These are phyloP conservation scores for Exophiala viscosa DNA, from an alignment of 2,329 filamentous ascomycete species.

Conservation along the genomic window DNA sequence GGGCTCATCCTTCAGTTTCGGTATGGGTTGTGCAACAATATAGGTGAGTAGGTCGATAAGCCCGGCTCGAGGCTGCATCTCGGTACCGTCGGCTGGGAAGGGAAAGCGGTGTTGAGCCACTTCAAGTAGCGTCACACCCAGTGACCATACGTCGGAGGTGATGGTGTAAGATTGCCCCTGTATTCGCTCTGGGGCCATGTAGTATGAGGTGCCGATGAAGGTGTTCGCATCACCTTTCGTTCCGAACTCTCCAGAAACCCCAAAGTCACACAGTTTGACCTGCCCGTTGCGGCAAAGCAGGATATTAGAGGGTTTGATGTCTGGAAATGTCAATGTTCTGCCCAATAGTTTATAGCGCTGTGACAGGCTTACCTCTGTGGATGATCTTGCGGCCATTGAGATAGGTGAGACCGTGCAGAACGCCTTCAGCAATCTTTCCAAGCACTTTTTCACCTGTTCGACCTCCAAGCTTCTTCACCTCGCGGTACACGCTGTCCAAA, in stretches of 20 bases:
- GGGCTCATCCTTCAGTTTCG: conserved; percentile 91
- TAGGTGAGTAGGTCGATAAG: conserved; percentile 95
- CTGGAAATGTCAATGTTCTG: conserved; percentile 38
- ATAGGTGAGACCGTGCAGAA: conserved; percentile 89
- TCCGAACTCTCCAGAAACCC: conserved; percentile 94
- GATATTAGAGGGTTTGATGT: conserved; percentile 98
- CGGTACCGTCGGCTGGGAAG: conserved; percentile 92
- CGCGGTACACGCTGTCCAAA: conserved; percentile 92
- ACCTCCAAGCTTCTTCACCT: conserved; percentile 92
- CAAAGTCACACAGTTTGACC: conserved; percentile 97
- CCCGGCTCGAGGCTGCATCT: conserved; percentile 88
- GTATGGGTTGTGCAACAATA: conserved; percentile 92
- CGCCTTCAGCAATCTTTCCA: conserved; percentile 93
- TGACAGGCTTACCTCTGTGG: conserved; percentile 62
- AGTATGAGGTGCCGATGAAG: conserved; percentile 97
- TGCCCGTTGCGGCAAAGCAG: conserved; percentile 86
- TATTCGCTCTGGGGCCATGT: conserved; percentile 98
- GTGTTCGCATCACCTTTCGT: conserved; percentile 98
- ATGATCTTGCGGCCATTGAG: conserved; percentile 95
- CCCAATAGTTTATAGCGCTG: background rate
- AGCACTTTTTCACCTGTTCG: conserved; percentile 95
- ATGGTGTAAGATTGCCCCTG: conserved; percentile 98
- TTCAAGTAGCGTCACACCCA: conserved; percentile 94
- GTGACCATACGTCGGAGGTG: conserved; percentile 96
- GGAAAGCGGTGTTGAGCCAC: conserved; percentile 99